Percentiles rank a stretch among this genome's conserved stretches.
Evolutionary conservation across 106 monocot genomes (phyloP).

Genomic region (Acorus gramineus): DNA sequence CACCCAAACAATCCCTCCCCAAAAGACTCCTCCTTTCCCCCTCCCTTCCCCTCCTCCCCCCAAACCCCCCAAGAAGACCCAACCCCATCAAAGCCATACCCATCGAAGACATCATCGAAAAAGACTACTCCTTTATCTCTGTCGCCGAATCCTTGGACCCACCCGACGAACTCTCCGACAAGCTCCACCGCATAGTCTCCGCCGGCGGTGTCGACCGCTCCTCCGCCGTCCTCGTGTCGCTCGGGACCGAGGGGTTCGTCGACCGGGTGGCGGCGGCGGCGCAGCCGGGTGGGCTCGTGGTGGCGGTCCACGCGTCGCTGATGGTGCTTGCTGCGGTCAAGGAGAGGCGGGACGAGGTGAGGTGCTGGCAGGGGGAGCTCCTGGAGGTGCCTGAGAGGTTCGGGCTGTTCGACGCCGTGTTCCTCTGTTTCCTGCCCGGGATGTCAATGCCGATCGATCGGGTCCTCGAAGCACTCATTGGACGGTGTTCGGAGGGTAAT

Average conservation of each 20-base stretch:
- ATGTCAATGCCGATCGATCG: conserved; percentile 45
- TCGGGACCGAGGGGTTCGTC: conserved; percentile 28
- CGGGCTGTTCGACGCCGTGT: conserved; percentile 56
- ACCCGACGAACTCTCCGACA: not conserved
- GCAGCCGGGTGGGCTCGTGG: conserved; percentile 19
- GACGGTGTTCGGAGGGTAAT: conserved; percentile 53
- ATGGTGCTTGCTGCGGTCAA: conserved; percentile 49
- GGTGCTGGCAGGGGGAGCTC: conserved; percentile 83
- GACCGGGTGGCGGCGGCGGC: conserved; percentile 19
- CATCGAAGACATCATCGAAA: conserved; percentile 38
- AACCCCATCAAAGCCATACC: not conserved
- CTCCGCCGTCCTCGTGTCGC: conserved; percentile 32
- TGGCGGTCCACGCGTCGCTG: conserved; percentile 59
- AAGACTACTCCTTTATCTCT: conserved; percentile 55
- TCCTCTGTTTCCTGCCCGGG: conserved; percentile 82
- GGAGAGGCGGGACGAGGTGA: conserved; percentile 51
- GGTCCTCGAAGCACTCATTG: conserved; percentile 28
- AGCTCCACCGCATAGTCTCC: conserved; percentile 15
- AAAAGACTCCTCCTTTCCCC: not conserved
- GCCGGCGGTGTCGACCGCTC: conserved; percentile 14
- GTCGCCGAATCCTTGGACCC: conserved; percentile 1
- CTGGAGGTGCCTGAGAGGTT: conserved; percentile 57
- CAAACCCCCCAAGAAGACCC: not conserved
- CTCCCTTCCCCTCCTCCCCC: not conserved
- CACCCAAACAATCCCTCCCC: no score